Base-by-base conservation (phyloP, 1,139 yeast genomes). In the Yamadazyma blattariae region DNA sequence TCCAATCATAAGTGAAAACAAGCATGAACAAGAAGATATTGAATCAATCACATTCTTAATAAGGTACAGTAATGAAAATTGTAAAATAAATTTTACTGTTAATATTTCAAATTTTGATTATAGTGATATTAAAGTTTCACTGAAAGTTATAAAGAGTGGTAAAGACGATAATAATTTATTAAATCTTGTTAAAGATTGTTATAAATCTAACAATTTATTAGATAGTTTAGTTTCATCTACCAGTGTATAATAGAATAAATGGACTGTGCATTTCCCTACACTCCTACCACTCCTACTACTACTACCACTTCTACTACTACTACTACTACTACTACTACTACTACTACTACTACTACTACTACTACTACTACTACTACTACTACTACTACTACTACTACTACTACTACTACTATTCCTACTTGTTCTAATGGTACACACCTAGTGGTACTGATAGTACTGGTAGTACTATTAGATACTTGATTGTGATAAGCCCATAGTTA, bases 41-140 rank as follows among this genome's bases (percentile, higher is more conserved):
- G 19, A 17, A 17, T 5, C 7, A 15, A 34, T 48, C 5, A 22
- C 30, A 9, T 41, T 52, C 16, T 27, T 28, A 10, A 37, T 50
- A 8, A 26, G 39, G n/a, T 51, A 48, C 33, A 43, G 30, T 29
- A 10, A 20, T 9, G 22, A 15, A 16, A 17, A 30, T 16, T 13
- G 12, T 13, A 34, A 34, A 16, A 28, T 32, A n/a, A 32, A 38
- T 27, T 23, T 32, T 21, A 31, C 13, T 5, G 12, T 36, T 5
- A 27, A 29, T 9, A 26, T 36, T 5, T 16, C 23, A 6, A 17
- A 25, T 6, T 10, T 16, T 21, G 25, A 35, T 17, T 35, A 35
- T 25, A 20, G 28, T 7, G 16, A 11, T 5, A 16, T 30, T 6
- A 21, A 11, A 17, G 26, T 29, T 7, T 3, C 23, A 6, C 11